These are phyloP conservation scores for Tylopilus sp. DNA, from an alignment of 768 basidiomycete species.

Conservation along the genomic window DNA sequence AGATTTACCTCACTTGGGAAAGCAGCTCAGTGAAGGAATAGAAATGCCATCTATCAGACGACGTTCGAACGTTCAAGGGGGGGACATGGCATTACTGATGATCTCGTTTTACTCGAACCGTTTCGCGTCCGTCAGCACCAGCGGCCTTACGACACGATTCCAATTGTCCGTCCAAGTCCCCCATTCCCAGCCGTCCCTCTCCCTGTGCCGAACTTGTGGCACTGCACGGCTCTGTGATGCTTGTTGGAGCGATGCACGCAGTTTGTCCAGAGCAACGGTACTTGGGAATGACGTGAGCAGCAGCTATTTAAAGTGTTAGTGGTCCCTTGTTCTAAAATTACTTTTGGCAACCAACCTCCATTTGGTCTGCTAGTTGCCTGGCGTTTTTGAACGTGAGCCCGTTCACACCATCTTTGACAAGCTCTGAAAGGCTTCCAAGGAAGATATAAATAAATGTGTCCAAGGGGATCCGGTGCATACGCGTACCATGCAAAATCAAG, in stretches of 20 bases:
- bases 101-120: constrained; percentile 16
- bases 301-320: constrained; percentile 35
- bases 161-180: constrained; percentile 85
- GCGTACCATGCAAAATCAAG: constrained; percentile 81
- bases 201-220: constrained; percentile 17
- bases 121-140: constrained; percentile 38
- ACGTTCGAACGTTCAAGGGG: background rate
- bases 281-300: constrained; percentile 61
- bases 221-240: constrained; percentile 28
- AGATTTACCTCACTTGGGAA: background rate
- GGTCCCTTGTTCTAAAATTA: background rate
- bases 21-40: background rate
- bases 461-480: background rate
- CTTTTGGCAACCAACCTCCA: constrained; percentile 42
- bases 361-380: constrained; percentile 62
- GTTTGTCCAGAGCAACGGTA: constrained; percentile 43
- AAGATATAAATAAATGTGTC: constrained; percentile 1
- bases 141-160: constrained; percentile 61
- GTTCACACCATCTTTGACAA: constrained; percentile 82
- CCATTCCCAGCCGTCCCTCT: constrained; percentile 51
- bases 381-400: constrained; percentile 75
- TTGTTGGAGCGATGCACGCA: constrained; percentile 49
- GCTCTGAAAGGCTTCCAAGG: constrained; percentile 66
- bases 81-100: background rate
- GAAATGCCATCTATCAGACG: background rate